Evolutionary conservation across 768 basidiomycete species (phyloP).

Genomic region (Saitozyma sp.): DNA sequence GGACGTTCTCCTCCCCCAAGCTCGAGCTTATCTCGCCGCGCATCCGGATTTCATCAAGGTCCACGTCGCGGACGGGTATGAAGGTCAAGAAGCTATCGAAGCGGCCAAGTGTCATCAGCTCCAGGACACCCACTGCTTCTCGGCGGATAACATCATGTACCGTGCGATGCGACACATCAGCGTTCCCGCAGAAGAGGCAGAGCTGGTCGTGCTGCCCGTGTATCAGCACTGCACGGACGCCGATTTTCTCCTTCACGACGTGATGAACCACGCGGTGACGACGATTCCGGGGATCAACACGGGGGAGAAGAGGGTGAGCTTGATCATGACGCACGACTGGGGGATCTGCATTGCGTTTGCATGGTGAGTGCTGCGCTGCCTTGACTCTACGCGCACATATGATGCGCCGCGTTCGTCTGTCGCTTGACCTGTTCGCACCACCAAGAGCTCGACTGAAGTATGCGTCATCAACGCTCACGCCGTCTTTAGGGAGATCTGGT

Average conservation of each 20-base stretch:
- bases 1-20: conserved; percentile 46
- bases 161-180: conserved; percentile 41
- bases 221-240: conserved; percentile 48
- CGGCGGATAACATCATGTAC: conserved; percentile 50
- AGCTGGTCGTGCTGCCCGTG: conserved; percentile 47
- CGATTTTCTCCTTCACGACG: conserved; percentile 38
- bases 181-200: conserved; percentile 50
- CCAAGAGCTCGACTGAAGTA: no score
- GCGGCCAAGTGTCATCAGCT: conserved; percentile 42
- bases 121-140: conserved; percentile 47
- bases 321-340: conserved; percentile 52
- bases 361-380: conserved; percentile 30
- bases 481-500: conserved; percentile 44
- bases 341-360: conserved; percentile 49
- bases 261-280: conserved; percentile 31
- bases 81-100: conserved; percentile 39
- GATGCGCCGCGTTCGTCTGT: no score
- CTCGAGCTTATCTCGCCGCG: conserved; percentile 31
- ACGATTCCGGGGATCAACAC: conserved; percentile 35
- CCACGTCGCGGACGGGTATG: conserved; percentile 46
- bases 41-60: conserved; percentile 45
- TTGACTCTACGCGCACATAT: background rate
- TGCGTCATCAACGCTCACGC: conserved; percentile 2
- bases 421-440: no score
- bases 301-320: conserved; percentile 30